These are phyloP conservation scores for Aegilops sharonensis DNA, from an alignment of 176 grass and related monocot genomes.

Conservation along the genomic window DNA sequence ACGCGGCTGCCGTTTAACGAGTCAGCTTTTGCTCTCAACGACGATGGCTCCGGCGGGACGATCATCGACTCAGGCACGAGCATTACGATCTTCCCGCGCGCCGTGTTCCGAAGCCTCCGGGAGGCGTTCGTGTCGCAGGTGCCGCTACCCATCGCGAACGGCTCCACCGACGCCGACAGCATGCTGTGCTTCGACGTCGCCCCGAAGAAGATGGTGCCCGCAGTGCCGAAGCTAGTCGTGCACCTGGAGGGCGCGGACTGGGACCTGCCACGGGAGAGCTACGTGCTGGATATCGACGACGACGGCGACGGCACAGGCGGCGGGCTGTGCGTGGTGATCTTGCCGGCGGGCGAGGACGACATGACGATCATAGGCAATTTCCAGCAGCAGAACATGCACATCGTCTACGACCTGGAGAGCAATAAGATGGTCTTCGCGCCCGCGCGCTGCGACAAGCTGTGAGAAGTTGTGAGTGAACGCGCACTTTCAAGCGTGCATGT, in stretches of 20 bases:
- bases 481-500: not conserved
- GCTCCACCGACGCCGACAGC: not conserved
- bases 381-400: conserved; percentile 61
- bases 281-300: not conserved
- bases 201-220: not conserved
- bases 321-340: conserved; percentile 15
- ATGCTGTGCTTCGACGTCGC: conserved; percentile 33
- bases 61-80: conserved; percentile 65
- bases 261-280: conserved; percentile 40
- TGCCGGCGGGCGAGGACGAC: not conserved
- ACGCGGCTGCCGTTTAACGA: conserved; percentile 33
- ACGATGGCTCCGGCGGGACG: conserved; percentile 39
- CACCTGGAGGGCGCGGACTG: conserved; percentile 44
- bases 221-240: conserved; percentile 47
- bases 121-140: conserved; percentile 31
- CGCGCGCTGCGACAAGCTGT: conserved; percentile 41
- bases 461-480: conserved; percentile 4
- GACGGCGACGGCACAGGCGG: not conserved
- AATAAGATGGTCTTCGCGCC: conserved; percentile 38
- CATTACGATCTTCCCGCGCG: conserved; percentile 34
- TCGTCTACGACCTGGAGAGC: conserved; percentile 51
- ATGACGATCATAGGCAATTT: conserved; percentile 41
- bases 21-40: conserved; percentile 34
- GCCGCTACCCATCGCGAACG: not conserved
- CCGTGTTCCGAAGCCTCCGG: conserved; percentile 25